Conservation (phyloP, 2,329 filamentous ascomycete genomes). For the Fusarium papillatum region DNA sequence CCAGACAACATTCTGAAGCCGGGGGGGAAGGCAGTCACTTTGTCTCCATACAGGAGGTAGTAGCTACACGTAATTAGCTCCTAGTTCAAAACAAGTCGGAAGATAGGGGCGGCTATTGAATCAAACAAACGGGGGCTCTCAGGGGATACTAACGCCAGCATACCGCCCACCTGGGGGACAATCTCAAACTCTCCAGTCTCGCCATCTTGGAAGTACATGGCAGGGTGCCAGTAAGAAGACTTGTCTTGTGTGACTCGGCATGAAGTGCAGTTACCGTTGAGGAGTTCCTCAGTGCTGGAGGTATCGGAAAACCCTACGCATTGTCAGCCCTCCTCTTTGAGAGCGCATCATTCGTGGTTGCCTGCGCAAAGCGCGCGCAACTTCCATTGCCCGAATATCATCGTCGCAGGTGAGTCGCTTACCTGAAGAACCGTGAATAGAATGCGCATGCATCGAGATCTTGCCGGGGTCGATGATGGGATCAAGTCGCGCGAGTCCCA, state of each 20-base stretch:
- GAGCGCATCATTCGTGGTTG: neutral
- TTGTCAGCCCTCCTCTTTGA: constrained; percentile 30
- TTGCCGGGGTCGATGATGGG: constrained; percentile 77
- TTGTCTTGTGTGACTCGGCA: constrained; percentile 85
- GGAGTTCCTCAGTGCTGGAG: constrained; percentile 70
- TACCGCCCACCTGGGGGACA: constrained; percentile 83
- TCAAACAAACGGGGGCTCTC: neutral
- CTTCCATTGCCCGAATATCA: neutral
- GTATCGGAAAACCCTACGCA: constrained; percentile 72
- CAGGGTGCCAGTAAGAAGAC: constrained; percentile 90
- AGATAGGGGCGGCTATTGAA: neutral
- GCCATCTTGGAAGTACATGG: constrained; percentile 80
- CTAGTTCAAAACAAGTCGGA: neutral
- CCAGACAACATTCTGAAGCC: constrained; percentile 89
- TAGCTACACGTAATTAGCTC: constrained; percentile 67
- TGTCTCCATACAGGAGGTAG: constrained; percentile 81
- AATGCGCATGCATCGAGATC: constrained; percentile 77
- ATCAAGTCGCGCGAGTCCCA: constrained; percentile 81
- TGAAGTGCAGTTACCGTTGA: constrained; percentile 79
- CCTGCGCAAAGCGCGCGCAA: neutral
- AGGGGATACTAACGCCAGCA: constrained; percentile 79
- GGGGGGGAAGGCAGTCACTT: constrained; percentile 80
- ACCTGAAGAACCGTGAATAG: constrained; percentile 84
- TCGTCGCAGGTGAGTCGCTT: constrained; percentile 53
- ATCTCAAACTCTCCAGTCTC: constrained; percentile 75